Evolutionary conservation across 2,329 filamentous ascomycete species (phyloP).

Genomic region (Macroventuria anomochaeta): DNA sequence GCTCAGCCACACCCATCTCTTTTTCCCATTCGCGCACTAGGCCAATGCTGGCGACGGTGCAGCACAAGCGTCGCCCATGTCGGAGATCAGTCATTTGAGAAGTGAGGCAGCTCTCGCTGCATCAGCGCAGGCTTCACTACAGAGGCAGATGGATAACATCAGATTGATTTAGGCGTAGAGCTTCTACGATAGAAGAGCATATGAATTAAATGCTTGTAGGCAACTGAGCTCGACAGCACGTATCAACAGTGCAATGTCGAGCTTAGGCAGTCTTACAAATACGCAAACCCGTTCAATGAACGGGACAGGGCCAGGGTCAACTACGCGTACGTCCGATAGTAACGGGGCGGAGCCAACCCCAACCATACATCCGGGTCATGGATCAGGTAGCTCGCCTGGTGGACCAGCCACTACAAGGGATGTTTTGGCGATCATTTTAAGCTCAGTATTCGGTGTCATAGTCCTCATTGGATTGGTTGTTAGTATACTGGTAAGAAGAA

Average conservation of each 20-base stretch:
- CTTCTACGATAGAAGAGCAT: neutral
- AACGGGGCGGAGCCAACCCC: too few species aligned
- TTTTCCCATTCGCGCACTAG: too few species aligned
- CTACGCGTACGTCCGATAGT: too few species aligned
- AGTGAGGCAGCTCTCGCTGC: neutral
- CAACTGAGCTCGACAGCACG: too few species aligned
- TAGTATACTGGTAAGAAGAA: neutral
- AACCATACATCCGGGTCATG: too few species aligned
- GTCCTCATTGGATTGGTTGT: neutral
- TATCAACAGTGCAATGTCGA: neutral
- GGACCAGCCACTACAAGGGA: neutral
- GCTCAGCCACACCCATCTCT: too few species aligned
- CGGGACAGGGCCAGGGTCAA: too few species aligned
- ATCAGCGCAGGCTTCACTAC: too few species aligned
- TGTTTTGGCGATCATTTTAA: neutral
- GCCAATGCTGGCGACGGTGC: constrained; percentile 6
- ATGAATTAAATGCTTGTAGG: too few species aligned
- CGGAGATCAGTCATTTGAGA: neutral
- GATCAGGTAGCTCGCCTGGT: neutral
- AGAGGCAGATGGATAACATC: neutral
- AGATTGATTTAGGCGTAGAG: neutral
- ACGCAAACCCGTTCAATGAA: too few species aligned
- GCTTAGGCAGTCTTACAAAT: neutral
- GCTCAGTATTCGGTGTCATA: neutral
- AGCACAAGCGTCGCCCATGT: neutral